Evolutionary conservation across 768 basidiomycete genomes (phyloP).

Genomic region (Boletellus sp.): DNA sequence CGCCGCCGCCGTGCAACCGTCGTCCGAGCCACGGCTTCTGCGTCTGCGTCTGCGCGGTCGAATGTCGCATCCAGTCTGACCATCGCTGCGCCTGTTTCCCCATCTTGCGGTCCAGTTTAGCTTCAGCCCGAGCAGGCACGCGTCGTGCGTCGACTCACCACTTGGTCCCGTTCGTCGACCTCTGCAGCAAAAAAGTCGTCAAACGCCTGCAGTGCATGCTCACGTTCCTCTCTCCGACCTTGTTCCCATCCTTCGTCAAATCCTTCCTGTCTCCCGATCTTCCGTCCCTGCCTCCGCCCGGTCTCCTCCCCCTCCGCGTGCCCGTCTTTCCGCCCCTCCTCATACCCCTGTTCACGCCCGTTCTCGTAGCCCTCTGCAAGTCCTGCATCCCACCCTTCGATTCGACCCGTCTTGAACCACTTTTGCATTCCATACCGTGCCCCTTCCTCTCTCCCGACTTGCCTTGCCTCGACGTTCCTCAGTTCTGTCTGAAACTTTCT

Average conservation of each 20-base stretch:
- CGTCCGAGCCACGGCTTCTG: conserved; percentile 25
- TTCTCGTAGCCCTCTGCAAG: conserved; percentile 44
- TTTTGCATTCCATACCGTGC: conserved; percentile 38
- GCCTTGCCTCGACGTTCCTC: conserved; percentile 41
- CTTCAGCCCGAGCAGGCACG: background rate
- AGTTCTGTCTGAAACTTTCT: conserved; percentile 43
- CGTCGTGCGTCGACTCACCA: conserved; percentile 19
- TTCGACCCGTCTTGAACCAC: conserved; percentile 42
- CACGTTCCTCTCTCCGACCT: conserved; percentile 48
- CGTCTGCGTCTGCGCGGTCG: conserved; percentile 7
- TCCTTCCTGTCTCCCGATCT: conserved; percentile 27
- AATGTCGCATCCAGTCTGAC: conserved; percentile 28
- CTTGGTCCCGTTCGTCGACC: conserved; percentile 26
- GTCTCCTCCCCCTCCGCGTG: conserved; percentile 32
- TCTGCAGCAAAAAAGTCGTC: conserved; percentile 52
- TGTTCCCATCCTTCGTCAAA: conserved; percentile 34
- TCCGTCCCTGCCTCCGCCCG: conserved; percentile 34
- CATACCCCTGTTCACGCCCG: conserved; percentile 43
- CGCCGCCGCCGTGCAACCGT: too few species aligned
- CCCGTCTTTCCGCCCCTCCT: conserved; percentile 41
- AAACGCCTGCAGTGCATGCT: conserved; percentile 53
- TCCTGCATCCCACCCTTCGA: conserved; percentile 45
- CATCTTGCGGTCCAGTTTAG: conserved; percentile 20
- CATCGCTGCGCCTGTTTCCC: conserved; percentile 23
- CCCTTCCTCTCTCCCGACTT: conserved; percentile 43